Percentiles rank a stretch among this genome's conserved stretches.
Conservation (phyloP, 1,284 basidiomycete genomes). For the Tilletia setariae region DNA sequence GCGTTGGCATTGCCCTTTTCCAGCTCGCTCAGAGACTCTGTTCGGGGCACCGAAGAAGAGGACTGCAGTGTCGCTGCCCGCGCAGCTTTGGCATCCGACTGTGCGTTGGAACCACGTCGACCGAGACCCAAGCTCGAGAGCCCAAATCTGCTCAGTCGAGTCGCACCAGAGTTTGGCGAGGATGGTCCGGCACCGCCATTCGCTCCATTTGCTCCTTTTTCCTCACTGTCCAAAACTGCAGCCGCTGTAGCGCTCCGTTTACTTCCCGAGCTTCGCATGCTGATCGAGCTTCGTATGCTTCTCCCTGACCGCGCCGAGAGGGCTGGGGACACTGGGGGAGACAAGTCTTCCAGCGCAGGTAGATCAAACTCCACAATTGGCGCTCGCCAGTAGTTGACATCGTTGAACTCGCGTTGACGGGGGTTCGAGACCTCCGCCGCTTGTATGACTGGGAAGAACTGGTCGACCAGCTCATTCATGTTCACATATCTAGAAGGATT, state of each 20-base stretch:
- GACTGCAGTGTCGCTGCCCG: background rate
- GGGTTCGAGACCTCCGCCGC: constrained; percentile 64
- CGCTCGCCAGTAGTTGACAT: constrained; percentile 94
- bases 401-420: constrained; percentile 81
- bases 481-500: constrained; percentile 69
- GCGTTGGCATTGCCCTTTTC: background rate
- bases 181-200: constrained; percentile 24
- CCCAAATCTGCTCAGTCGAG: constrained; percentile 31
- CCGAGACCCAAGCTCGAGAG: constrained; percentile 39
- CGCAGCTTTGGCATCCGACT: constrained; percentile 21
- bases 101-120: constrained; percentile 32
- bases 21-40: background rate
- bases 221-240: constrained; percentile 18
- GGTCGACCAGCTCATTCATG: constrained; percentile 98
- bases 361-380: constrained; percentile 67
- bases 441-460: constrained; percentile 92
- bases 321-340: constrained; percentile 71
- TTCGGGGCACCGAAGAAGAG: constrained; percentile 1
- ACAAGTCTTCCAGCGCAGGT: constrained; percentile 62
- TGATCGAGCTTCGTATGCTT: constrained; percentile 23
- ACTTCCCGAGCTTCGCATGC: constrained; percentile 20
- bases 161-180: constrained; percentile 26
- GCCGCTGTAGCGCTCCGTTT: constrained; percentile 27
- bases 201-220: constrained; percentile 16
- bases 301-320: constrained; percentile 81